Percentiles rank a stretch among this genome's conserved stretches.
phyloP scores from a whole-genome alignment of 169 alveolate genomes.

The Perkinsus marinus region DNA sequence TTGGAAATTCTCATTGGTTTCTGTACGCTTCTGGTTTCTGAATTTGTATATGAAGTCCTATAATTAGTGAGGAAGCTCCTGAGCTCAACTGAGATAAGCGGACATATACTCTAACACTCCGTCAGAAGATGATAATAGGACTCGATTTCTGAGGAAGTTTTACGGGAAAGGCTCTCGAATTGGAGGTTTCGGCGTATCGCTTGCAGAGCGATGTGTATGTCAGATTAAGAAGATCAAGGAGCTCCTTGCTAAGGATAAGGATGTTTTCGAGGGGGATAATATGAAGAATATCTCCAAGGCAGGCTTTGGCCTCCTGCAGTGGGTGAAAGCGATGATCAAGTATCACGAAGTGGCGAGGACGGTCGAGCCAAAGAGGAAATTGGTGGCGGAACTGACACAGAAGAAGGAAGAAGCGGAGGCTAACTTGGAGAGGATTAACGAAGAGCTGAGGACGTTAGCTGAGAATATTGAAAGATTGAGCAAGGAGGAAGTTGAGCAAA shows the following conservation, averaged over 20 bases:
- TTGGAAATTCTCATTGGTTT: too few species aligned
- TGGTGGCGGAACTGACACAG: slow-evolving; percentile 60
- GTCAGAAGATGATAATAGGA: too few species aligned
- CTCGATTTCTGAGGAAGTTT: too few species aligned
- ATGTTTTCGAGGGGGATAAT: slow-evolving; percentile 55
- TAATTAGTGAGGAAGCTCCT: too few species aligned
- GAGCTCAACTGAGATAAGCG: too few species aligned
- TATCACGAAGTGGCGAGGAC: slow-evolving; percentile 69
- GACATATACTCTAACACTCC: too few species aligned
- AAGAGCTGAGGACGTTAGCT: slow-evolving; percentile 45
- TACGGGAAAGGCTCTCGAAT: too few species aligned
- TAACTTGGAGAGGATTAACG: slow-evolving; percentile 62
- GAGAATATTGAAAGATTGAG: slow-evolving; percentile 55
- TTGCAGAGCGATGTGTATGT: background rate
- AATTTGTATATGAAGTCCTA: too few species aligned
- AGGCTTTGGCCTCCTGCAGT: slow-evolving; percentile 70
- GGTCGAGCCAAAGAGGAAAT: slow-evolving; percentile 71
- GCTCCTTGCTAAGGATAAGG: slow-evolving; percentile 57
- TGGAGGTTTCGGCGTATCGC: too few species aligned
- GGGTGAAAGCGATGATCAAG: slow-evolving; percentile 69
- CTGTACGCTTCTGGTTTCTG: too few species aligned
- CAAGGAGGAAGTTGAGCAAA: slow-evolving; percentile 56
- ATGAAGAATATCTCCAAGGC: slow-evolving; percentile 65
- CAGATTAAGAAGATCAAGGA: slow-evolving; percentile 54
- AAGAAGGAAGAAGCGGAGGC: slow-evolving; percentile 61